Conservation (phyloP, 1,284 basidiomycete genomes). For the Ceraceosorus guamensis region DNA sequence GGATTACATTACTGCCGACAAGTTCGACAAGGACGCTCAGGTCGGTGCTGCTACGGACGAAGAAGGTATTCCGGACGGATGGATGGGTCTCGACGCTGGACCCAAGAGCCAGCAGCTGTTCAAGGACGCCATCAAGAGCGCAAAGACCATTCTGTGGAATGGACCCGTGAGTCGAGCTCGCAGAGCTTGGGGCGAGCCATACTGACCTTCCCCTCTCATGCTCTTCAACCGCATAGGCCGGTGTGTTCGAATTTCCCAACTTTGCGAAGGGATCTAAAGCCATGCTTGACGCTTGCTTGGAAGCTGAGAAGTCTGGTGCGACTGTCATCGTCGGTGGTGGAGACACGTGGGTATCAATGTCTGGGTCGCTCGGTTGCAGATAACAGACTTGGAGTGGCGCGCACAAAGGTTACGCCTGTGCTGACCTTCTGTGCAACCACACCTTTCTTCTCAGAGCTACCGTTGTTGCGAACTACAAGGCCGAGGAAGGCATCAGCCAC, state of each 20-base stretch:
- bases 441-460: slow-evolving; percentile 21
- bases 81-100: slow-evolving; percentile 75
- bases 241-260: slow-evolving; percentile 92
- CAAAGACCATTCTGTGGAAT: slow-evolving; percentile 99
- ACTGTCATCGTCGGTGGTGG: slow-evolving; percentile 72
- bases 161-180: slow-evolving; percentile 44
- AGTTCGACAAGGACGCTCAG: slow-evolving; percentile 86
- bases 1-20: slow-evolving; percentile 89
- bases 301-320: slow-evolving; percentile 77
- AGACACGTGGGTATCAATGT: slow-evolving; percentile 19
- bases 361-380: not conserved
- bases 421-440: no score
- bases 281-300: slow-evolving; percentile 77
- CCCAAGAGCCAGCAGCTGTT: slow-evolving; percentile 71
- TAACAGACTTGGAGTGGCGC: not conserved
- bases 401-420: no score
- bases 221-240: slow-evolving; percentile 58
- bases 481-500: slow-evolving; percentile 83
- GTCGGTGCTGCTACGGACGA: slow-evolving; percentile 68
- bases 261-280: slow-evolving; percentile 80
- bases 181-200: not conserved
- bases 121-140: slow-evolving; percentile 68
- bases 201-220: not conserved
- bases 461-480: slow-evolving; percentile 55
- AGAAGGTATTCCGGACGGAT: slow-evolving; percentile 82